Evolutionary conservation across 352 stramenopile genomes (phyloP), one percentile per base, ranked within the genome.

Genomic region (Globisporangium okanoganense): DNA sequence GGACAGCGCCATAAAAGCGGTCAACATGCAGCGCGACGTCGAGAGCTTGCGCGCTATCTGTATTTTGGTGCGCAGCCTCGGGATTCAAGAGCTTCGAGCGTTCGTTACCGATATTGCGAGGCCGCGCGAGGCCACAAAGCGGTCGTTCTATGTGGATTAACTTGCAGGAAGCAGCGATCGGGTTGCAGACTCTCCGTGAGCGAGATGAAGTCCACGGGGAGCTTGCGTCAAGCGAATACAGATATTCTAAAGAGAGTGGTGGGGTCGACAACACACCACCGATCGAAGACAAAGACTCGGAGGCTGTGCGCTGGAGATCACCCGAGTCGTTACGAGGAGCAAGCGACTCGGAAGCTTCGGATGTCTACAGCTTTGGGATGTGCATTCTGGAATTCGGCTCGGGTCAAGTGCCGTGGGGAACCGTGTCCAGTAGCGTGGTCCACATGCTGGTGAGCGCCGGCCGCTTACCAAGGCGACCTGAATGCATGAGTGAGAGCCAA

Each of bases 351-450:
- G 20, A 1, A 6, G 51, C 22, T 1, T 44, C 53, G 3, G 61
- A 67, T 27, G 33, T 64, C 10, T 67, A 64, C 47, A 49, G 35
- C 16, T 55, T 67, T 35, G 62, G 62, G 8, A 43, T 67, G 62
- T 56, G 38, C 35, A 35, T 67, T 16, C 13, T 62, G 4, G 61
- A 67, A 44, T 54, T 47, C 1, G 38, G 38, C 8, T 62, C 48
- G 3, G 41, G 54, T n/a, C n/a, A 43, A 22, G 20, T 29, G 0
- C 20, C 51, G 51, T 57, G 51, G 51, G 10, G 13, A 3, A 43
- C 20, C 1, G 33, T 47, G 7, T 57, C 51, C 9, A 51, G 24
- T 5, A 22, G 45, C 27, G 45, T 51, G 5, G 45, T 51, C 5
- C 24, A 22, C 7, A 22, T 51, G 45, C 24, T 51, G 22, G 13